Evolutionary conservation across 2,329 filamentous ascomycete species (phyloP), one percentile per base, ranked within the genome.

Genomic region (Clathrospora elynae): DNA sequence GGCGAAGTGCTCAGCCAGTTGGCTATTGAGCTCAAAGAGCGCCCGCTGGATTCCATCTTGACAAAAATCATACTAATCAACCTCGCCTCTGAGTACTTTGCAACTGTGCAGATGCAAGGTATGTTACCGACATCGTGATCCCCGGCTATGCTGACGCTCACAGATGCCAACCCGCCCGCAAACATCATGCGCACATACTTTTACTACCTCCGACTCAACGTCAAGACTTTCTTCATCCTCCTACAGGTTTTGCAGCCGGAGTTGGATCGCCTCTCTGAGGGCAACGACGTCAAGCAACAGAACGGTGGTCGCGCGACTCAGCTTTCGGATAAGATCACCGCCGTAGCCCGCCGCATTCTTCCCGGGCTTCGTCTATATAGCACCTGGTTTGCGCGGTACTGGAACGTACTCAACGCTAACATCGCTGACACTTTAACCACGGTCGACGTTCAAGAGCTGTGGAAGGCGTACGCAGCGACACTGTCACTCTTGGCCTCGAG

Each of bases 51-150:
- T 30, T 78, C 78, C 9, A 79, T 82, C 9, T 68, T 96, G 18
- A 80, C 88, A 50, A 93, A 90, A 65, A 86, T 96, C 70, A 81
- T 88, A 5, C 75, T 96, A 30, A 83, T 92, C 55, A 97, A 95
- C 60, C 87, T 97, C 49, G 84, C 89, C 5, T 89, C 91, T 5
- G 89, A 93, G 66, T 81, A 86, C 53, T 79, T 88, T 62, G 86
- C 89, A 29, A 78, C 77, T 19, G 73, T 80, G 16, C 81, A 80
- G 55, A 77, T 85, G 48, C 74, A 77, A 66, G 73, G 85, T 84
- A 59, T 30, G 61, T 75, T 10, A 2, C 6, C 12, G 8, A 67
- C 57, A 9, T 20, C 30, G 9, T n/a, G 22, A 7, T 10, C 4
- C 4, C 7, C 18, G n/a, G 17, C 20, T 46, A 41, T 35, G 34